Conservation (phyloP, 257 asterid species). For the Galeopsis tetrahit region DNA sequence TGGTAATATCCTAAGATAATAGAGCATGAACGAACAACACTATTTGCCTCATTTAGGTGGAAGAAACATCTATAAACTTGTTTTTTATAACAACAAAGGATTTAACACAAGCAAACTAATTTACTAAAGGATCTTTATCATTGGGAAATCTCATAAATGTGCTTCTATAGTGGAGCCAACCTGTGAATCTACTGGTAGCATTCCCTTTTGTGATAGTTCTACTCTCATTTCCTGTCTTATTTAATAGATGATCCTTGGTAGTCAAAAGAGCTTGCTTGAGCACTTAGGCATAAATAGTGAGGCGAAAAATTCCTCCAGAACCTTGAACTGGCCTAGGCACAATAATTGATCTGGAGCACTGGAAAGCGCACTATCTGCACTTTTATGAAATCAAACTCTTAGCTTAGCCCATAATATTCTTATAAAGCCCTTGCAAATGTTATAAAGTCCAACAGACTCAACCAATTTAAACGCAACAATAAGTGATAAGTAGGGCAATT, state of each 20-base stretch:
- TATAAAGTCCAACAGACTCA: background rate
- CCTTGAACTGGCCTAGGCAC: background rate
- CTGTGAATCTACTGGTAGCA: background rate
- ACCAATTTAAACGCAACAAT: background rate
- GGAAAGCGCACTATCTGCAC: background rate
- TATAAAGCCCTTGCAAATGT: background rate
- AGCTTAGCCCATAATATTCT: background rate
- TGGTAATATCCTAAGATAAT: background rate
- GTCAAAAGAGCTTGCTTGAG: background rate
- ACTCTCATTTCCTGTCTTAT: background rate
- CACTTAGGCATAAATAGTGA: background rate
- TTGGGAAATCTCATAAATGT: background rate
- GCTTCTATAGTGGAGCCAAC: background rate
- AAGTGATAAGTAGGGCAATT: background rate
- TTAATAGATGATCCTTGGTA: background rate
- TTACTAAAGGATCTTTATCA: slow-evolving; percentile 3
- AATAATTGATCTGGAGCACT: background rate
- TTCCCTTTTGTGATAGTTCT: background rate
- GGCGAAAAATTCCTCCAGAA: background rate
- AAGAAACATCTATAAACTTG: background rate
- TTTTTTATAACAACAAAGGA: background rate
- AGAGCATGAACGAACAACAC: background rate
- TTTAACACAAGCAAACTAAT: background rate
- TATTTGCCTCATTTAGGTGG: background rate
- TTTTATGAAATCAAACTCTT: background rate